These are phyloP conservation scores for Leavenworthia alabamica DNA, from an alignment of 345 rosid species.

Conservation along the genomic window DNA sequence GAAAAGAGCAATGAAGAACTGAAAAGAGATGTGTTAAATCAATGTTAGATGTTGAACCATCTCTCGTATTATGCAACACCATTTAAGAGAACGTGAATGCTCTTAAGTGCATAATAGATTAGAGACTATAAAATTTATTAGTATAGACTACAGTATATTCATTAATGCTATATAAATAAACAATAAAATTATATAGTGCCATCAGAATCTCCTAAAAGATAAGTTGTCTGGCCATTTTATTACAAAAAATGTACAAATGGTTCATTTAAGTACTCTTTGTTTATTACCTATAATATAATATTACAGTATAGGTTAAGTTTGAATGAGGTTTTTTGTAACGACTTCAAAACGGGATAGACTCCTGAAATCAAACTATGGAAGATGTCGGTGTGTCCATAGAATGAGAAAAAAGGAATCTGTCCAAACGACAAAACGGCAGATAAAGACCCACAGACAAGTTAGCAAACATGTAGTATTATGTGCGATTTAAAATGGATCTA, in stretches of 20 bases:
- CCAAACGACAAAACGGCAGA: conserved; percentile 1
- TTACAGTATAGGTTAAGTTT: background rate
- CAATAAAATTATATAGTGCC: background rate
- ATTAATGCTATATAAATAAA: background rate
- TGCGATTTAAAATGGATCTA: background rate
- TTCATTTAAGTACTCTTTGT: background rate
- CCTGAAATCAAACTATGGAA: background rate
- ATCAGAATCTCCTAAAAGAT: background rate
- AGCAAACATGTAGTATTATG: background rate
- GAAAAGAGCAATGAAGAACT: conserved; percentile 11
- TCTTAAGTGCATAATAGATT: background rate
- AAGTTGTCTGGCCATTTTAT: background rate
- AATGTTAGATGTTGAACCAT: conserved; percentile 14
- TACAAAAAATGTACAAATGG: background rate
- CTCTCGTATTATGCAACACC: background rate
- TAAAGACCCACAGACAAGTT: background rate
- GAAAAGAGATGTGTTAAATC: conserved; percentile 10
- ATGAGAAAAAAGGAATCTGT: background rate
- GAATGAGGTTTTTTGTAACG: background rate
- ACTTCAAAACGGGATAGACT: background rate
- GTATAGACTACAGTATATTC: background rate
- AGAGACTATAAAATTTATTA: background rate
- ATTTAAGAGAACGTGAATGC: conserved; percentile 13
- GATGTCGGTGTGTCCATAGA: background rate
- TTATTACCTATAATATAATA: background rate